These are phyloP conservation scores for Magnaporthiopsis poae DNA, from an alignment of 2,329 filamentous ascomycete species.

Conservation along the genomic window DNA sequence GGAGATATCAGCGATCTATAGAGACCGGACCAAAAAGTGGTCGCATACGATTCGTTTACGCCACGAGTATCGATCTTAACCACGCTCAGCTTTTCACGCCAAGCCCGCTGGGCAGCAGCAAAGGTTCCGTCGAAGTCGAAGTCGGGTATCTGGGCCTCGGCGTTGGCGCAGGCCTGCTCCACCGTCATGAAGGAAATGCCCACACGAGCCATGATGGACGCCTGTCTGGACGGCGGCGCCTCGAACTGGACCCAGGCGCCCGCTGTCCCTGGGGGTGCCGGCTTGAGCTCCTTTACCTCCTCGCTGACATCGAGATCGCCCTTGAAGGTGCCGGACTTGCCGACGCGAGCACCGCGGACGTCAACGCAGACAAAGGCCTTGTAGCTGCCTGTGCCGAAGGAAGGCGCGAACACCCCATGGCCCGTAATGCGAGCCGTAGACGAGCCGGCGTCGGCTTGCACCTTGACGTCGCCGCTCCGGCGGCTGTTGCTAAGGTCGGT, in stretches of 20 bases:
- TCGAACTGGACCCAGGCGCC: slow-evolving; percentile 58
- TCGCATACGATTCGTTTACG: slow-evolving; percentile 41
- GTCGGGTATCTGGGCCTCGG: slow-evolving; percentile 50
- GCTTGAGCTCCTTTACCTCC: slow-evolving; percentile 8
- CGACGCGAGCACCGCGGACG: slow-evolving; percentile 33
- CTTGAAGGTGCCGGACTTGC: slow-evolving; percentile 39
- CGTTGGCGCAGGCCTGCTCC: slow-evolving; percentile 52
- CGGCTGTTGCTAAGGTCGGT: slow-evolving; percentile 37
- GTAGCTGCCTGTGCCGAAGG: slow-evolving; percentile 55
- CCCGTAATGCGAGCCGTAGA: slow-evolving; percentile 37
- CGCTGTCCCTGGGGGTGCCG: slow-evolving; percentile 20
- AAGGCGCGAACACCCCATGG: slow-evolving; percentile 43
- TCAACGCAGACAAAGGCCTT: slow-evolving; percentile 57
- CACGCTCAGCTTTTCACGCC: slow-evolving; percentile 46
- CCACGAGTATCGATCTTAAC: slow-evolving; percentile 39
- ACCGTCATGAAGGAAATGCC: slow-evolving; percentile 56
- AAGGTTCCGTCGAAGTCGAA: slow-evolving; percentile 46
- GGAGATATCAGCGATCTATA: slow-evolving; percentile 54
- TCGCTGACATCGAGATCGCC: slow-evolving; percentile 11
- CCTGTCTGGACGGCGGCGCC: slow-evolving; percentile 25
- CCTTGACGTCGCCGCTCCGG: slow-evolving; percentile 26
- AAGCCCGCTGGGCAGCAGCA: slow-evolving; percentile 39
- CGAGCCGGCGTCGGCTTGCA: slow-evolving; percentile 31
- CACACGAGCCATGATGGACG: slow-evolving; percentile 51
- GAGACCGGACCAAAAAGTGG: slow-evolving; percentile 51